Percentiles rank a stretch among this genome's conserved stretches.
phyloP scores from a whole-genome alignment of 176 grass and related monocot species.

The Chloris gayana region DNA sequence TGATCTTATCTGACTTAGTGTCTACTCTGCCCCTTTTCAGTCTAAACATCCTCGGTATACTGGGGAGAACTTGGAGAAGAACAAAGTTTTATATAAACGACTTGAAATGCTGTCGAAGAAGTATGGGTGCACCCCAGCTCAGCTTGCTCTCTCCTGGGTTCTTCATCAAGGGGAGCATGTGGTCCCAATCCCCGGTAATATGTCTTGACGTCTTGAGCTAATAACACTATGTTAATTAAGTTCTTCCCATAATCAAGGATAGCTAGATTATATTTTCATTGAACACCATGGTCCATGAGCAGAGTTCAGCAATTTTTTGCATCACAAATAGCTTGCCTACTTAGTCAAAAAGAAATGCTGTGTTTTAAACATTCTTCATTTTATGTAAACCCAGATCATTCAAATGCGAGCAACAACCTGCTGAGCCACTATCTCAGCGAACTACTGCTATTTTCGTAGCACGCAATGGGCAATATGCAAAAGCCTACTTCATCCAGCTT shows the following conservation, averaged over 20 bases:
- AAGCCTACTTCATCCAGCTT: background rate
- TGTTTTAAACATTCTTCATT: background rate
- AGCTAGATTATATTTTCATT: background rate
- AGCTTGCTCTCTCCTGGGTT: slow-evolving; percentile 74
- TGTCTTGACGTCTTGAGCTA: slow-evolving; percentile 3
- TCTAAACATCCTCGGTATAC: slow-evolving; percentile 60
- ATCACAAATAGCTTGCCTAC: background rate
- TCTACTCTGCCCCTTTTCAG: slow-evolving; percentile 38
- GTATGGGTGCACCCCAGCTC: slow-evolving; percentile 64
- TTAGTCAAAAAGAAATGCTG: background rate
- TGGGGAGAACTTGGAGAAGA: slow-evolving; percentile 77
- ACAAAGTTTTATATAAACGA: slow-evolving; percentile 63
- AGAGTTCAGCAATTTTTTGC: background rate
- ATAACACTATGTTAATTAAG: background rate
- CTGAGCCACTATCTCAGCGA: too few relatives aligned
- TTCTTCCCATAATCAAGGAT: background rate
- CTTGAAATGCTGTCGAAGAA: slow-evolving; percentile 56
- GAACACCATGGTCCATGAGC: background rate
- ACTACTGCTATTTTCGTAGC: too few relatives aligned
- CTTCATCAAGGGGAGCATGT: slow-evolving; percentile 76
- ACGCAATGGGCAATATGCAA: too few relatives aligned
- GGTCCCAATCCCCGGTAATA: slow-evolving; percentile 72
- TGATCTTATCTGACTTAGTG: slow-evolving; percentile 11
- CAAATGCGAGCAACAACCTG: too few relatives aligned
- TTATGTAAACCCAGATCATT: too few relatives aligned